Evolutionary conservation across 1,284 basidiomycete species (phyloP).

Genomic region (Rhodotorula glutinis): DNA sequence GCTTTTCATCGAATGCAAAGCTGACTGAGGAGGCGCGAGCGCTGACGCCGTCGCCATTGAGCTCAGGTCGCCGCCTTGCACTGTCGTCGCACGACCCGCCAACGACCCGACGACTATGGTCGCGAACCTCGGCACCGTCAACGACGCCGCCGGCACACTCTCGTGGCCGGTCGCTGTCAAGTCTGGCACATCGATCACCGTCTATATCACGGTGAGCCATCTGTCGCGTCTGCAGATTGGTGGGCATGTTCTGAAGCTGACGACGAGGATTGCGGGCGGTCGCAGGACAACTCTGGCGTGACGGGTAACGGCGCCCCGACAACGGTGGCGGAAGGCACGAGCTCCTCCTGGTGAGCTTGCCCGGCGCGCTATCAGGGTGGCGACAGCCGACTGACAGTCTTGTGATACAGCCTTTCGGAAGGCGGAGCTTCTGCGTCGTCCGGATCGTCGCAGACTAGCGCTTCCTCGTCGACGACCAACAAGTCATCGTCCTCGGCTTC

Average conservation of each 20-base stretch:
- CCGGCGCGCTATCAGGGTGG: not conserved
- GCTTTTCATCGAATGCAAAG: too few species aligned
- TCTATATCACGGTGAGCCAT: constrained; percentile 8
- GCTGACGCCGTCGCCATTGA: too few species aligned
- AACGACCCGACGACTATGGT: not conserved
- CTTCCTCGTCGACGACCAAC: not conserved
- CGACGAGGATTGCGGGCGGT: too few species aligned
- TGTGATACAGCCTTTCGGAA: too few species aligned
- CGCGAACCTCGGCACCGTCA: constrained; percentile 2
- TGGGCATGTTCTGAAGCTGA: too few species aligned
- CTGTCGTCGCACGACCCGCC: not conserved
- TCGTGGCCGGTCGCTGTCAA: not conserved
- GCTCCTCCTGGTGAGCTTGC: constrained; percentile 6
- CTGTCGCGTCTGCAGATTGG: too few species aligned
- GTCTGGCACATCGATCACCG: not conserved
- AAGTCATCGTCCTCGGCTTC: not conserved
- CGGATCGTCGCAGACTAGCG: too few species aligned
- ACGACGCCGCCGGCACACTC: not conserved
- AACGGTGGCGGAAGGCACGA: constrained; percentile 7
- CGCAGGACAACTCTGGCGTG: not conserved
- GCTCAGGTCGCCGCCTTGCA: constrained; percentile 5
- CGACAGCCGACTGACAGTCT: not conserved
- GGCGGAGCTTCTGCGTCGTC: too few species aligned
- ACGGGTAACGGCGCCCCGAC: constrained; percentile 17
- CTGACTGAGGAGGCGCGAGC: too few species aligned